These are phyloP conservation scores for Pachysandra terminalis DNA, from an alignment of 164 flowering plant genomes.

Conservation along the genomic window DNA sequence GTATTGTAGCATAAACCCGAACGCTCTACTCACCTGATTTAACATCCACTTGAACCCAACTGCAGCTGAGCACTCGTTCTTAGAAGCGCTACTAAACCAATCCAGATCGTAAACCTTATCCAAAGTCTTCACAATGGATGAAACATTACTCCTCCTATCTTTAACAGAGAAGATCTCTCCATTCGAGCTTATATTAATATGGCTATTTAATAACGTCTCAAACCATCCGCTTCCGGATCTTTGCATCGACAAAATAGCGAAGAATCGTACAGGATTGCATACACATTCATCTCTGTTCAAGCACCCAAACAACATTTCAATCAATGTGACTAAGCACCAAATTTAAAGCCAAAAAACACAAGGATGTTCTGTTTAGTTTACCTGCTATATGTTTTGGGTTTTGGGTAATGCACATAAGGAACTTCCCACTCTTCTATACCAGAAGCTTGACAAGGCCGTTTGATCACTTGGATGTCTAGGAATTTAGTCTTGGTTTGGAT, in stretches of 20 bases:
- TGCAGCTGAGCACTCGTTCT: slow-evolving; percentile 54
- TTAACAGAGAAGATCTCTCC: slow-evolving; percentile 45
- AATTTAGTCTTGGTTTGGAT: slow-evolving; percentile 12
- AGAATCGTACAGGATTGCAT: slow-evolving; percentile 49
- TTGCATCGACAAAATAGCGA: slow-evolving; percentile 53
- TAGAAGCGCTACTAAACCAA: slow-evolving; percentile 55
- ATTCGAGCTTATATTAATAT: slow-evolving; percentile 48
- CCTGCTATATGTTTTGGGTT: slow-evolving; percentile 55
- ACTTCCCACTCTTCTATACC: slow-evolving; percentile 28
- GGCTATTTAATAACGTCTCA: slow-evolving; percentile 51
- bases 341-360: not conserved
- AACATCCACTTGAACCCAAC: slow-evolving; percentile 69
- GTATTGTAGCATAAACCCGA: not conserved
- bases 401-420: slow-evolving; percentile 56
- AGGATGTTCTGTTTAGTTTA: slow-evolving; percentile 11
- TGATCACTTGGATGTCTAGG: slow-evolving; percentile 20
- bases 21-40: slow-evolving; percentile 37
- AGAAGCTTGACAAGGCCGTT: slow-evolving; percentile 27
- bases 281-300: slow-evolving; percentile 44
- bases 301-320: slow-evolving; percentile 7
- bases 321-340: not conserved
- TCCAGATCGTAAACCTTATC: slow-evolving; percentile 50
- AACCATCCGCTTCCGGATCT: slow-evolving; percentile 68
- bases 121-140: slow-evolving; percentile 34
- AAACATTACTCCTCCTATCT: slow-evolving; percentile 36